Conservation (phyloP, 2,329 filamentous ascomycete genomes). For the Colletotrichum sp. region DNA sequence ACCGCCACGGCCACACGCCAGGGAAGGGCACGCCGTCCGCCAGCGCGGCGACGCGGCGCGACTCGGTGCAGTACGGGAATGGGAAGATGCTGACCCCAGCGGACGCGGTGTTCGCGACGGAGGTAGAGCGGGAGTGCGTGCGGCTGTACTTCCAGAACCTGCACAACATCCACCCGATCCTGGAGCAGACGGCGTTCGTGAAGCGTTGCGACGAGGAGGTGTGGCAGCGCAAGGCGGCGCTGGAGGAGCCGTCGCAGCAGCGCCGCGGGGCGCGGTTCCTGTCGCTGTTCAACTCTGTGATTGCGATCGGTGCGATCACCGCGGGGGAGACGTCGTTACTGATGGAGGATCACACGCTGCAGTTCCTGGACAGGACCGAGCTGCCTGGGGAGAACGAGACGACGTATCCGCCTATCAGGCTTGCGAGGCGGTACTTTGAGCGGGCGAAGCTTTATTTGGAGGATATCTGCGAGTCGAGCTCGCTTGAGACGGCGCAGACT, state of each 20-base stretch:
- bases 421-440: slow-evolving; percentile 22
- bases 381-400: slow-evolving; percentile 7
- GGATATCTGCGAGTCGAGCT: slow-evolving; percentile 24
- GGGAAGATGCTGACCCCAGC: neutral
- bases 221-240: neutral
- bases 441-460: slow-evolving; percentile 17
- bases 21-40: slow-evolving; percentile 3
- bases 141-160: slow-evolving; percentile 26
- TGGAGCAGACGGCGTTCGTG: slow-evolving; percentile 21
- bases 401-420: slow-evolving; percentile 15
- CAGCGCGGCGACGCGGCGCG: neutral
- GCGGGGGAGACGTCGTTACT: slow-evolving; percentile 22
- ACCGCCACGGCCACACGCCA: neutral
- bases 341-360: slow-evolving; percentile 15
- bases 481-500: slow-evolving; percentile 20
- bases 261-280: slow-evolving; percentile 12
- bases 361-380: slow-evolving; percentile 17
- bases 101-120: slow-evolving; percentile 2
- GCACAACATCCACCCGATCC: slow-evolving; percentile 26
- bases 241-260: neutral
- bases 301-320: slow-evolving; percentile 22
- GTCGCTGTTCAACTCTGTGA: slow-evolving; percentile 18
- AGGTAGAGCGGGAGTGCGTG: slow-evolving; percentile 24
- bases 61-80: neutral
- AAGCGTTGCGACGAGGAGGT: slow-evolving; percentile 21